A percentile compares a stretch with the other conserved stretches of the same genome.
Evolutionary conservation across 345 rosid species (phyloP).

Genomic region (thale cress (Arabidopsis thaliana)): DNA sequence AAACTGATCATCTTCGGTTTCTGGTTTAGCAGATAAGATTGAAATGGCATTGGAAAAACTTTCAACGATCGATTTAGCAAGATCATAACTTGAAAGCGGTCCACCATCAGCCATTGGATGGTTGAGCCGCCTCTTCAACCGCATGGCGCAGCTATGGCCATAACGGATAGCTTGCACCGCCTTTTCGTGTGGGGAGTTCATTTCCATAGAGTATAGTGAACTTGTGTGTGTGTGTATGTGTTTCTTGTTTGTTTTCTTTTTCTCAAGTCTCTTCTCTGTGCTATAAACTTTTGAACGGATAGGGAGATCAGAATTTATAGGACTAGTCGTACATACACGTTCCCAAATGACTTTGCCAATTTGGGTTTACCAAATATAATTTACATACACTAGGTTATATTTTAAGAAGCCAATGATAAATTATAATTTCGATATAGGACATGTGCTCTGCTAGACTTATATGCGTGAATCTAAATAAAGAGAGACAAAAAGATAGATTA

Average conservation of each 20-base stretch:
- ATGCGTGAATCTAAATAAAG: background rate
- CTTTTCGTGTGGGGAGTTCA: conserved; percentile 17
- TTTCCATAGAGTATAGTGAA: conserved; percentile 19
- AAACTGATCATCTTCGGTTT: conserved; percentile 3
- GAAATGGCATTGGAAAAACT: conserved; percentile 36
- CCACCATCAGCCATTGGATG: conserved; percentile 32
- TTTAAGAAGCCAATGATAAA: background rate
- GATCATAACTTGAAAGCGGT: conserved; percentile 34
- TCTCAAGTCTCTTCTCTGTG: conserved; percentile 11
- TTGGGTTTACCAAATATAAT: conserved; percentile 18
- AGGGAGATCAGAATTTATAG: conserved; percentile 26
- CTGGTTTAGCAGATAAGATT: conserved; percentile 19
- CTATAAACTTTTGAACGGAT: background rate
- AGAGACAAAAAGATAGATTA: conserved; percentile 9
- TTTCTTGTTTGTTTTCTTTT: background rate
- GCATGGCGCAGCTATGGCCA: conserved; percentile 40
- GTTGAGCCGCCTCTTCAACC: conserved; percentile 29
- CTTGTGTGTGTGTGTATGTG: background rate
- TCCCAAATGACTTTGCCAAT: background rate
- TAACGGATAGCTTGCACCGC: conserved; percentile 38
- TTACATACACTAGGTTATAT: conserved; percentile 6
- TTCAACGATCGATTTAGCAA: conserved; percentile 30
- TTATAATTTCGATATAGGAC: background rate
- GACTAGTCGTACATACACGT: background rate
- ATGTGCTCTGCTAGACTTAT: conserved; percentile 7